Conservation (phyloP, 2,329 filamentous ascomycete genomes). For the Dothistroma septosporum region DNA sequence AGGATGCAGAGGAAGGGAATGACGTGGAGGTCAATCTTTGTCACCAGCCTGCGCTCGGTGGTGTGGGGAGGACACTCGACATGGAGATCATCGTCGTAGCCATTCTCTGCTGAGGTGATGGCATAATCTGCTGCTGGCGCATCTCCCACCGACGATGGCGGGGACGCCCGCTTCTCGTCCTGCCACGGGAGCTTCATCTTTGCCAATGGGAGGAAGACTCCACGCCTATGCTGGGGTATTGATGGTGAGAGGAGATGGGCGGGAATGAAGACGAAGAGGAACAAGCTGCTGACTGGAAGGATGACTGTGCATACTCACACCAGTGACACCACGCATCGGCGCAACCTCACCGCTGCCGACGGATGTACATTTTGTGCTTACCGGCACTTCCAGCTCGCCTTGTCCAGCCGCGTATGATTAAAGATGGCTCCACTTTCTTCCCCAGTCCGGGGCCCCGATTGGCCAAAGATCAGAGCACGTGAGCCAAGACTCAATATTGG, state of each 20-base stretch:
- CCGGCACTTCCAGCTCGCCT: neutral
- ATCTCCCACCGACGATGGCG: neutral
- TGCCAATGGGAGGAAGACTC: neutral
- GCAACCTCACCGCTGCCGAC: neutral
- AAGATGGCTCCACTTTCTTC: no score
- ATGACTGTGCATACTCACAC: neutral
- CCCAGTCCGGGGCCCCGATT: no score
- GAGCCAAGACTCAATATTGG: no score
- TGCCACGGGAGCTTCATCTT: conserved; percentile 1
- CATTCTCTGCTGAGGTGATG: conserved; percentile 4
- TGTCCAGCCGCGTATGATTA: neutral
- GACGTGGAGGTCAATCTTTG: conserved; percentile 46
- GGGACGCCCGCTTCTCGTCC: neutral
- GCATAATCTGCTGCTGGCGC: neutral
- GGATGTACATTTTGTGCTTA: neutral
- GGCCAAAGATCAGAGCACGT: no score
- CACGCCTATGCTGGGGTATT: neutral
- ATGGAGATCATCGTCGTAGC: conserved; percentile 34
- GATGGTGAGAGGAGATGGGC: neutral
- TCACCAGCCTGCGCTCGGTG: conserved; percentile 44
- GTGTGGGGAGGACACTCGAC: conserved; percentile 46
- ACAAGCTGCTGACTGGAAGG: neutral
- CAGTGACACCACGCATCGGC: neutral
- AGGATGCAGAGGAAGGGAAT: conserved; percentile 50
- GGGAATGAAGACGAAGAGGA: neutral